phyloP scores from a whole-genome alignment of 352 stramenopile genomes.

The Saprolegnia diclina region DNA sequence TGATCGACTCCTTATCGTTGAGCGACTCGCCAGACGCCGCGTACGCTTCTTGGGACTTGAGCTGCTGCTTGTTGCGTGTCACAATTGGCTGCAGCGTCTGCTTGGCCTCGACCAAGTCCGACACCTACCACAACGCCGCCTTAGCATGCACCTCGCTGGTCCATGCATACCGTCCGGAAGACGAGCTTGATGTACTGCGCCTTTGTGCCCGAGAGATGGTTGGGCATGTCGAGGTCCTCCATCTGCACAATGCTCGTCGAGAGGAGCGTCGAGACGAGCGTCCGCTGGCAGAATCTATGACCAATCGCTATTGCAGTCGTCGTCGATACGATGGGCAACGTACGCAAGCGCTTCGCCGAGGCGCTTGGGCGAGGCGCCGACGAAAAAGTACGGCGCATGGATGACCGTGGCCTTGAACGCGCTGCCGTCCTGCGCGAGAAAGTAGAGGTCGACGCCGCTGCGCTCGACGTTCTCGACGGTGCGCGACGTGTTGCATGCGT shows the following conservation, averaged over 20 bases:
- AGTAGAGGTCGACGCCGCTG: conserved; percentile 93
- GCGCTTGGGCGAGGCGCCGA: conserved; percentile 59
- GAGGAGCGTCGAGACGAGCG: conserved; percentile 84
- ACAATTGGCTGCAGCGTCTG: conserved; percentile 54
- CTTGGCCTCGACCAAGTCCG: conserved; percentile 64
- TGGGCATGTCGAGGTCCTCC: conserved; percentile 89
- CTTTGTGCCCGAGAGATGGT: conserved; percentile 85
- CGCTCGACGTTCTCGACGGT: conserved; percentile 58
- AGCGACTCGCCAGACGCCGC: background rate
- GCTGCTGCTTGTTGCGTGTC: conserved; percentile 54
- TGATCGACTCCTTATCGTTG: conserved; percentile 17
- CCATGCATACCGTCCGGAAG: conserved; percentile 61
- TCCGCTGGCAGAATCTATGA: conserved; percentile 51
- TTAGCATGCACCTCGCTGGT: too few species aligned
- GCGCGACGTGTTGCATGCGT: conserved; percentile 21
- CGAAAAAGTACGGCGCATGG: conserved; percentile 97
- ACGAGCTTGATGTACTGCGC: conserved; percentile 86
- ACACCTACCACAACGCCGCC: conserved; percentile 25
- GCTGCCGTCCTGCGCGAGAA: conserved; percentile 88
- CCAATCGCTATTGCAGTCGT: conserved; percentile 35
- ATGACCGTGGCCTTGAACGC: conserved; percentile 96
- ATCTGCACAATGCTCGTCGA: conserved; percentile 64
- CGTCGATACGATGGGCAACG: conserved; percentile 36
- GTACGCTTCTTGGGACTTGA: conserved; percentile 61
- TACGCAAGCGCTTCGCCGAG: conserved; percentile 71